These are phyloP conservation scores for Xylaria sp. DNA, from an alignment of 2,329 filamentous ascomycete genomes.

Conservation along the genomic window DNA sequence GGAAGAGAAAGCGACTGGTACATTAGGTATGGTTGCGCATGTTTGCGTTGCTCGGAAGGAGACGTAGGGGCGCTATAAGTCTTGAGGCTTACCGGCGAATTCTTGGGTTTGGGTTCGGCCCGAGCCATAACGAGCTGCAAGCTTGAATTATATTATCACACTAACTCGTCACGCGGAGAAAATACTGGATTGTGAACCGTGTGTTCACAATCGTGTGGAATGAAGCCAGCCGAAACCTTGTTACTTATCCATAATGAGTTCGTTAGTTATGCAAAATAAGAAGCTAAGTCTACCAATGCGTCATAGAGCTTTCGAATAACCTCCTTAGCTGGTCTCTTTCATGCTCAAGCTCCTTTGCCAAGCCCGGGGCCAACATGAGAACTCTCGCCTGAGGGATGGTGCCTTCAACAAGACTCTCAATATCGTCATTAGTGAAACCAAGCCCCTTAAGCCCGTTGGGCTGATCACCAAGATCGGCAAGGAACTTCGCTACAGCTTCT, in stretches of 20 bases:
- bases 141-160: neutral
- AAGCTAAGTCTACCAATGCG: slow-evolving; percentile 45
- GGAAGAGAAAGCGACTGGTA: slow-evolving; percentile 37
- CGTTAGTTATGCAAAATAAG: neutral
- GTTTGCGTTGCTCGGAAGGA: slow-evolving; percentile 40
- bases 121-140: neutral
- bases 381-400: slow-evolving; percentile 93
- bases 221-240: neutral
- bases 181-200: neutral
- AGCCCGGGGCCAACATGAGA: slow-evolving; percentile 86
- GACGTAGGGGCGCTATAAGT: neutral
- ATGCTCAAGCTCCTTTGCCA: slow-evolving; percentile 74
- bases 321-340: slow-evolving; percentile 77
- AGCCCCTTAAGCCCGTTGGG: slow-evolving; percentile 84
- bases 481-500: slow-evolving; percentile 83
- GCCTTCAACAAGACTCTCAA: slow-evolving; percentile 89
- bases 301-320: slow-evolving; percentile 72
- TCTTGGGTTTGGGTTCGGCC: neutral
- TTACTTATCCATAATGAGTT: neutral
- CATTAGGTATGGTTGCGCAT: slow-evolving; percentile 41
- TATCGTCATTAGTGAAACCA: slow-evolving; percentile 79
- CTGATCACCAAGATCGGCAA: slow-evolving; percentile 87
- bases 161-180: neutral
- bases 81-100: neutral
- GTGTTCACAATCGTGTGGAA: too few relatives aligned